A percentile compares a stretch with the other conserved stretches of the same genome.
phyloP scores from a whole-genome alignment of 208 protist species.

The Crithidia acanthocephali region DNA sequence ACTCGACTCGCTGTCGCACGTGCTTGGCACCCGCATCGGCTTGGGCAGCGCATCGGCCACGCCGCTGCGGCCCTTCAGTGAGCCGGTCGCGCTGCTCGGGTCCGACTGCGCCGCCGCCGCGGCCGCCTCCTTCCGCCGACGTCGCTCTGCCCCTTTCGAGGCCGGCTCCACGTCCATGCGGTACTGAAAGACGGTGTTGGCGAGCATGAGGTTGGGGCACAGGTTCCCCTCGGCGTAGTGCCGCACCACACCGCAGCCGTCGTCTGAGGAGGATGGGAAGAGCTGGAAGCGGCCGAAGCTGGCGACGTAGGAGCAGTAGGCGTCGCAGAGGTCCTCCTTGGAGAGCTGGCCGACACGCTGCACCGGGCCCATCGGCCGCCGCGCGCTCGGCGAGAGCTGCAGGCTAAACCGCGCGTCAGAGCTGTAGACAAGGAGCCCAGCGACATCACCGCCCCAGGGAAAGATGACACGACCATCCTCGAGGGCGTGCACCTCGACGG shows the following conservation, averaged over 20 bases:
- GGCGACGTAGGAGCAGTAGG: conserved; percentile 65
- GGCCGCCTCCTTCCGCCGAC: neutral
- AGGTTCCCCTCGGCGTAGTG: conserved; percentile 40
- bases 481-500: conserved; percentile 61
- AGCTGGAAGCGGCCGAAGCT: conserved; percentile 63
- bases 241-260: conserved; percentile 27
- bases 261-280: conserved; percentile 27
- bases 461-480: conserved; percentile 72
- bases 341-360: conserved; percentile 35
- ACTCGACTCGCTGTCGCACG: conserved; percentile 19
- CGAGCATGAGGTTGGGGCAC: conserved; percentile 33
- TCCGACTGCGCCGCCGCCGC: no score
- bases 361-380: conserved; percentile 31
- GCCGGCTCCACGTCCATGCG: conserved; percentile 24
- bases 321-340: conserved; percentile 63
- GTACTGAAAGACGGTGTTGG: conserved; percentile 32
- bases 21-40: conserved; percentile 18
- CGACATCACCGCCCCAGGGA: conserved; percentile 81
- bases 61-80: neutral
- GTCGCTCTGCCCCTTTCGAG: neutral
- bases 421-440: conserved; percentile 69
- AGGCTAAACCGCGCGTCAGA: conserved; percentile 54
- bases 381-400: conserved; percentile 53
- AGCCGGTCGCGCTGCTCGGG: neutral
- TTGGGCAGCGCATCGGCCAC: conserved; percentile 9